Conservation (phyloP, 176 grass and related monocot genomes). For the Oryza coarctata region DNA sequence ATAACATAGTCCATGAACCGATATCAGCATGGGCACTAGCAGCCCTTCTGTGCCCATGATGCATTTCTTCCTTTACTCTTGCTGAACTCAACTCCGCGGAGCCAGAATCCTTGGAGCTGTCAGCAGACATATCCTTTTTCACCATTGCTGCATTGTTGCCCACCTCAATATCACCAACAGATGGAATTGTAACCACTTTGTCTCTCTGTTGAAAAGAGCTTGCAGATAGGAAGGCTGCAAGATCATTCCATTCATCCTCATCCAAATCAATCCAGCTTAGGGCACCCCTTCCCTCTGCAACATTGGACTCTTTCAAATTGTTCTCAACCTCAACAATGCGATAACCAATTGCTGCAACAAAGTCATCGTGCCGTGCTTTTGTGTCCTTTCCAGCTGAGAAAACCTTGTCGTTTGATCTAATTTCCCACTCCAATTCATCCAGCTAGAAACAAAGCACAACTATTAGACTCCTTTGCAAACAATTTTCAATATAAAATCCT, state of each 20-base stretch:
- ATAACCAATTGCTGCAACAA: conserved; percentile 59
- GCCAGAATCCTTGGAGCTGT: conserved; percentile 52
- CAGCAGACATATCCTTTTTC: conserved; percentile 57
- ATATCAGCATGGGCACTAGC: conserved; percentile 77
- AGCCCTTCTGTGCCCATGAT: conserved; percentile 52
- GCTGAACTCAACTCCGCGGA: conserved; percentile 47
- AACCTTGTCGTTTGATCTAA: conserved; percentile 54
- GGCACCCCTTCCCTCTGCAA: conserved; percentile 32
- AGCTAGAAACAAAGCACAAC: conserved; percentile 44
- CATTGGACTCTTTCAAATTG: conserved; percentile 55
- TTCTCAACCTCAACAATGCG: conserved; percentile 75
- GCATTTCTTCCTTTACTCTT: conserved; percentile 37
- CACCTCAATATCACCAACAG: conserved; percentile 37
- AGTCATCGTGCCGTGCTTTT: conserved; percentile 62
- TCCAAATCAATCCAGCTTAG: conserved; percentile 76
- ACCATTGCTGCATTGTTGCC: conserved; percentile 39
- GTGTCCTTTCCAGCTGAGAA: conserved; percentile 61
- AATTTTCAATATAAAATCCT: neutral
- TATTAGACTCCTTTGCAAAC: conserved; percentile 5
- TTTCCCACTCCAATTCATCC: conserved; percentile 68
- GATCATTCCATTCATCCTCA: conserved; percentile 69
- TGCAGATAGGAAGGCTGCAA: conserved; percentile 68
- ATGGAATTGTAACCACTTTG: conserved; percentile 39
- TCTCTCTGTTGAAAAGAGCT: conserved; percentile 35
- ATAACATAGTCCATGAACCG: conserved; percentile 59